Percentiles rank a stretch among this genome's conserved stretches.
phyloP scores from a whole-genome alignment of 2,329 filamentous ascomycete genomes.

The Colletotrichum eremochloae region DNA sequence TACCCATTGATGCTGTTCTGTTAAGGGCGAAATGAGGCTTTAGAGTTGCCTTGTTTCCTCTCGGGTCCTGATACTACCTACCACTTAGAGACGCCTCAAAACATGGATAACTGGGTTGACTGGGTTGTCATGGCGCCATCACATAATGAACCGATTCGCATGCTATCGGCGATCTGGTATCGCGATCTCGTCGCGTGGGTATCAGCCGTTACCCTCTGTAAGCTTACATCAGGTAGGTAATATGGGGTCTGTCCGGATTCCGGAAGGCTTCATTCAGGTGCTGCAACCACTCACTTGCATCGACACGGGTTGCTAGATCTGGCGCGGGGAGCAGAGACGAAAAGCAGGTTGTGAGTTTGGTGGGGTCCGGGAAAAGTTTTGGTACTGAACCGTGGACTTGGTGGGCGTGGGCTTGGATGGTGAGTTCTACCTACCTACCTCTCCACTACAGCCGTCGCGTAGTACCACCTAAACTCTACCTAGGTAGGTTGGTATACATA shows the following conservation, averaged over 20 bases:
- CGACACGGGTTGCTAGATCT: background rate
- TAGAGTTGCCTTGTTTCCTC: slow-evolving; percentile 18
- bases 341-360: background rate
- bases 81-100: background rate
- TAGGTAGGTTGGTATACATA: no score
- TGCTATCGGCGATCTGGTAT: slow-evolving; percentile 32
- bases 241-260: background rate
- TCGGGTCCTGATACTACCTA: slow-evolving; percentile 9
- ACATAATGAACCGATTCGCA: slow-evolving; percentile 16
- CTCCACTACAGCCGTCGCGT: no score
- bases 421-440: background rate
- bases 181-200: background rate
- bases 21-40: background rate
- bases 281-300: background rate
- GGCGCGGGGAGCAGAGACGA: background rate
- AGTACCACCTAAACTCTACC: background rate
- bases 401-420: background rate
- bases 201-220: background rate
- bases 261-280: background rate
- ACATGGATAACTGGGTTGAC: background rate
- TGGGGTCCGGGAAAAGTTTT: background rate
- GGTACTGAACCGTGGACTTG: background rate
- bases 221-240: background rate
- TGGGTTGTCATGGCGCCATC: slow-evolving; percentile 16
- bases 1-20: background rate